These are phyloP conservation scores for Canavalia gladiata DNA, from an alignment of 306 rosid species.

Conservation along the genomic window DNA sequence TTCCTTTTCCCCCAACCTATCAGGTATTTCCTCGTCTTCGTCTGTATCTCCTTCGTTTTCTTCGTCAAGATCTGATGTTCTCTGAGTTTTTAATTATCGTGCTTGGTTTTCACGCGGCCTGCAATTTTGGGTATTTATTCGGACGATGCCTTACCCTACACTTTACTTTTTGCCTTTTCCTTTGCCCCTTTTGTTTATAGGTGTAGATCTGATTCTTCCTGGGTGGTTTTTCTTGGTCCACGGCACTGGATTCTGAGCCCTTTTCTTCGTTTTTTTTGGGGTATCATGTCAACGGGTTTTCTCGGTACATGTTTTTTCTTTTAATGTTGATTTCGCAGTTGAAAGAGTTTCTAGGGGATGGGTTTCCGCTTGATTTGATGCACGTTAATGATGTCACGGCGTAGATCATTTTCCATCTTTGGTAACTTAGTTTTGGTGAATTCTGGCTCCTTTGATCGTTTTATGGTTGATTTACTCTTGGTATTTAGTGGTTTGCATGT, in stretches of 20 bases:
- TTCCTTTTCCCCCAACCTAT: background rate
- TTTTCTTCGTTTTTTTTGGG: background rate
- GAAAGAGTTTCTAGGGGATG: background rate
- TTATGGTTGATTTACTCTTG: constrained; percentile 10
- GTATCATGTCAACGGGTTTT: background rate
- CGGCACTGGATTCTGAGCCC: constrained; percentile 25
- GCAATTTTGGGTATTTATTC: constrained; percentile 37
- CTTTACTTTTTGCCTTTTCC: background rate
- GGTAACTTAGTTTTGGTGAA: constrained; percentile 23
- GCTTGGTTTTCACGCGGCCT: constrained; percentile 33
- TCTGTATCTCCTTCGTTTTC: background rate
- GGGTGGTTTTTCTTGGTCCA: background rate
- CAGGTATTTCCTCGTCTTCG: constrained; percentile 44
- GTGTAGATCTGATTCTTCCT: constrained; percentile 44
- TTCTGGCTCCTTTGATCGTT: constrained; percentile 9
- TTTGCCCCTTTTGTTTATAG: background rate
- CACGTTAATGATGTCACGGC: background rate
- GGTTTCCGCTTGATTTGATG: constrained; percentile 9
- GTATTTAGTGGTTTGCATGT: constrained; percentile 7
- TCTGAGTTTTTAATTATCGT: background rate
- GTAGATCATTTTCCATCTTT: constrained; percentile 1
- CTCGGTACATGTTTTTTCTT: background rate
- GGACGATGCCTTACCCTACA: background rate
- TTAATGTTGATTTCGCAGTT: constrained; percentile 4
- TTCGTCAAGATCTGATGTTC: constrained; percentile 41